Evolutionary conservation across 768 basidiomycete genomes (phyloP), one percentile per base, ranked within the genome.

Genomic region (Macrocybe gigantea): DNA sequence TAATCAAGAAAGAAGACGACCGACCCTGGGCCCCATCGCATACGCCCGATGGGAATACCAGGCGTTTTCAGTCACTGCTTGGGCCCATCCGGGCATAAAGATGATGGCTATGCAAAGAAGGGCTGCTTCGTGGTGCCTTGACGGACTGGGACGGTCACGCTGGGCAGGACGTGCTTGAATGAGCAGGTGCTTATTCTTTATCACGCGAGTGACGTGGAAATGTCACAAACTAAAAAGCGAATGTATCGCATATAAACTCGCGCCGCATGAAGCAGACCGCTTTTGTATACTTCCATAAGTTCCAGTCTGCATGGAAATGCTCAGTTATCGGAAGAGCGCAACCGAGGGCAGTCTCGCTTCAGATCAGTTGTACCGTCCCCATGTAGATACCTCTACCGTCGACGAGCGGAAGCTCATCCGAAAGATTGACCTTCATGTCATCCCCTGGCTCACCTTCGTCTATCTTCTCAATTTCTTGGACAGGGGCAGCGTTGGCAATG

Each of bases 381-480:
- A 77, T 10, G 63, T 79, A n/a, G 77, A 80, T 54, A 73, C 70
- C 3, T 75, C 76, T 34, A 54, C 59, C 9, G 56, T 87, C 40
- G 69, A 85, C 55, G 82, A 82, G 59, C 69, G 64, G 41, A 74
- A 66, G 45, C 68, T 87, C 22, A 62, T 77, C 35, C 66, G 83
- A 39, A 83, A 74, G 60, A 77, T 87, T 42, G 85, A 88, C 59
- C 48, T 79, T 54, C 75, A 73, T 56, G 70, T 91, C 47, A 73
- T 91, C 32, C 90, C 90, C 33, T 90, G 85, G 83, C 65, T 92
- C 22, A 73, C 82, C 7, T 56, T 88, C 6, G 68, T 92, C 15
- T 89, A 90, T 61, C 69, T 89, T 29, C 69, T 91, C 54, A 87
- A 79, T 62, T 91, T 85, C 60, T 68, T 90, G 45, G 75, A 78